Conservation (phyloP, 768 basidiomycete species). For the Panellus pusillus region DNA sequence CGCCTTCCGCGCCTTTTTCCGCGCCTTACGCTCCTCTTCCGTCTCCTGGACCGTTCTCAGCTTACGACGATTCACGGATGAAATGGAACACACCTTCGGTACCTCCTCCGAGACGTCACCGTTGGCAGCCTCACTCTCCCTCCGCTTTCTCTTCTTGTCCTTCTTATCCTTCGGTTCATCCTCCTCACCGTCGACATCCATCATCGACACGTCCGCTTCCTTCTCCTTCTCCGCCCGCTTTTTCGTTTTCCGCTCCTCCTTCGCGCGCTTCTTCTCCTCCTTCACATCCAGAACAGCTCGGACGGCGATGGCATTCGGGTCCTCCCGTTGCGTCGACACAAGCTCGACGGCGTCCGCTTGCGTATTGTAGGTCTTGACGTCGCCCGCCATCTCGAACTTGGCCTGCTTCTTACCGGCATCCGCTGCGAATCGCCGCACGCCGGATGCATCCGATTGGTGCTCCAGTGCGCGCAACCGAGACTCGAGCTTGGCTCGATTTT, state of each 20-base stretch:
- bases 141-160: slow-evolving; percentile 49
- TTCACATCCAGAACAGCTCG: slow-evolving; percentile 79
- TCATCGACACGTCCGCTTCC: slow-evolving; percentile 28
- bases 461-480: slow-evolving; percentile 89
- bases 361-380: slow-evolving; percentile 81
- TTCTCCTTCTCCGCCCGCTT: slow-evolving; percentile 56
- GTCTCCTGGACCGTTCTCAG: slow-evolving; percentile 37
- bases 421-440: slow-evolving; percentile 64
- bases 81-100: slow-evolving; percentile 28
- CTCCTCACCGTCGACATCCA: slow-evolving; percentile 42
- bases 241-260: slow-evolving; percentile 77
- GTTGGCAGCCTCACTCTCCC: slow-evolving; percentile 55
- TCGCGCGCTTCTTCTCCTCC: slow-evolving; percentile 80
- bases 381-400: slow-evolving; percentile 79
- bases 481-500: slow-evolving; percentile 94
- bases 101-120: slow-evolving; percentile 27
- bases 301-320: slow-evolving; percentile 73
- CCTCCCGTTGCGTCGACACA: slow-evolving; percentile 81
- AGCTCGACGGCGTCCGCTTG: slow-evolving; percentile 82
- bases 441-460: slow-evolving; percentile 71
- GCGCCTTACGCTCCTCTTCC: slow-evolving; percentile 80
- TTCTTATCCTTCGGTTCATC: slow-evolving; percentile 31
- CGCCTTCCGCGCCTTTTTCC: slow-evolving; percentile 75
- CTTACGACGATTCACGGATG: slow-evolving; percentile 3
- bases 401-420: slow-evolving; percentile 68